Percentiles rank a stretch among this genome's conserved stretches.
Evolutionary conservation across 2,329 filamentous ascomycete species (phyloP).

Genomic region (Leptographium lundbergii): DNA sequence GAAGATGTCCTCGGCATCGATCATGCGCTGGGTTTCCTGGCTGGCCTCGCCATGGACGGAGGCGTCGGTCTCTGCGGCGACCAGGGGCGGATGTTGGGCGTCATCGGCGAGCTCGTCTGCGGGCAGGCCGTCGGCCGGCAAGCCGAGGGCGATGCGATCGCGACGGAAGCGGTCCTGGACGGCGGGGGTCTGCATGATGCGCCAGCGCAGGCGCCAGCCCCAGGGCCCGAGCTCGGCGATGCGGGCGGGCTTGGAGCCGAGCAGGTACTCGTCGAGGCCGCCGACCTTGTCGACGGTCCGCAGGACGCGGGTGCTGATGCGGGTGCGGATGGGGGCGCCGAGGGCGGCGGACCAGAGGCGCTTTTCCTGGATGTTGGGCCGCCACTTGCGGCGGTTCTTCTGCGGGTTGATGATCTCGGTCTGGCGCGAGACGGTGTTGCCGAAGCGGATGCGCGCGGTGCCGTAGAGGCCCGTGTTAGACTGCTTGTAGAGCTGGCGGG

Average conservation of each 20-base stretch:
- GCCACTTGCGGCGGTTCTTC: slow-evolving; percentile 62
- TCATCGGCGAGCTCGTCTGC: slow-evolving; percentile 15
- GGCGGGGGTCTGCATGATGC: slow-evolving; percentile 64
- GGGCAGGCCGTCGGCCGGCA: slow-evolving; percentile 33
- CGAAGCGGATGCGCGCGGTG: slow-evolving; percentile 57
- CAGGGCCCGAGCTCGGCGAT: slow-evolving; percentile 79
- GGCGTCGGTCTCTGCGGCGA: not conserved
- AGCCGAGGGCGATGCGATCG: slow-evolving; percentile 52
- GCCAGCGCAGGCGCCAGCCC: slow-evolving; percentile 84
- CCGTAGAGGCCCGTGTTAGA: slow-evolving; percentile 66
- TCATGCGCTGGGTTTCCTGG: not conserved
- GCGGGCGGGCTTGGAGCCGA: slow-evolving; percentile 64
- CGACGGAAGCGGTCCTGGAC: slow-evolving; percentile 53
- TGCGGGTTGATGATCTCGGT: slow-evolving; percentile 35
- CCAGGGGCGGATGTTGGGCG: slow-evolving; percentile 9
- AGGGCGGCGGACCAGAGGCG: slow-evolving; percentile 53
- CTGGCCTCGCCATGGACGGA: not conserved
- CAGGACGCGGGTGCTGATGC: slow-evolving; percentile 57
- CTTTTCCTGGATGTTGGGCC: slow-evolving; percentile 60
- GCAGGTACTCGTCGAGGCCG: slow-evolving; percentile 81
- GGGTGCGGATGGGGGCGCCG: slow-evolving; percentile 49
- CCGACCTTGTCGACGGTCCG: slow-evolving; percentile 72
- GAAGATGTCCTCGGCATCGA: not conserved
- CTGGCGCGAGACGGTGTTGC: slow-evolving; percentile 60
- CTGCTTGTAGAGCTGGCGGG: slow-evolving; percentile 63